Evolutionary conservation across 345 rosid genomes (phyloP), one percentile per base, ranked within the genome.

Genomic region (Eutrema japonicum): DNA sequence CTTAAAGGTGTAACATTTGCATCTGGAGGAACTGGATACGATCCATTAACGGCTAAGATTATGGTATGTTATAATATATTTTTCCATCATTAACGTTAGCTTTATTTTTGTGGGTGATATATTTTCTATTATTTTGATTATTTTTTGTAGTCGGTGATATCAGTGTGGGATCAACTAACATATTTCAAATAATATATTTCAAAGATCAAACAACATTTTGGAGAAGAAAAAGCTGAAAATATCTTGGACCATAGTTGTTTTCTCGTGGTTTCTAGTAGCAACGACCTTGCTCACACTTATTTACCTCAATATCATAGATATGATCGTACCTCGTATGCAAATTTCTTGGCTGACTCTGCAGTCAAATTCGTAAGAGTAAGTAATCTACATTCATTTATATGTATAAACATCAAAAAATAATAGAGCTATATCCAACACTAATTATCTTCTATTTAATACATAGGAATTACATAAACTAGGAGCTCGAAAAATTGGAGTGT

Each of bases 1-100:
- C 61, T 67, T 43, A 83, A 85, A 1, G 96, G 96, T 0, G 87
- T 87, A 14, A 74, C 64, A 71, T 85, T 89, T 60, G 96, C 90
- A 37, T 85, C 90, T 0, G 81, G 86, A 4, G 92, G 85, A 18
- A 22, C 85, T 0, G 95, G 95, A 6, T 89, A 71, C 3, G 92
- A 87, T 78, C 84, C 86, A 26, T 42, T 83, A 41, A 89, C 91
- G n/a, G 41, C 87, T 10, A 68, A 67, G 9, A 29, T 78, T 6
- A 67, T 27, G 82, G 93, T 85, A 77, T 18, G 42, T 63, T n/a
- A 8, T 30, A 41, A n/a, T 37, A 1, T 29, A 41, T n/a, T 7
- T 8, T 40, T 14, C 1, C 1, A 41, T 13, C 16, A 22, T 27
- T 12, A 9, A 40, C 3, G 0, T 5, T 29, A 40, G 18, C 3